Conservation (phyloP, 805 yeast genomes). For the Sugiyamaella marilandica region DNA sequence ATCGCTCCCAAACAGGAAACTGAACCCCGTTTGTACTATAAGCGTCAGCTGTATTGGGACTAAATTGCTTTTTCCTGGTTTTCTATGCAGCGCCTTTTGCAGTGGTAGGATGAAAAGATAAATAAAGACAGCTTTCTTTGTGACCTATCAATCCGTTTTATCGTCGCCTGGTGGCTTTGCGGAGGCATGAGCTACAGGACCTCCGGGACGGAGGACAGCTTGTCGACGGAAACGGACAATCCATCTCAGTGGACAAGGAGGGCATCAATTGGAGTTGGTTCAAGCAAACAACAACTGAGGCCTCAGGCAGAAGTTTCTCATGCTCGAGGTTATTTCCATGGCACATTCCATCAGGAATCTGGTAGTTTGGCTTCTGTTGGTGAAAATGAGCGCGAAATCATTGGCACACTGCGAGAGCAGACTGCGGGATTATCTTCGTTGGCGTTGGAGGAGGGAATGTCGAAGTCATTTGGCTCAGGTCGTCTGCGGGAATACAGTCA, state of each 20-base stretch:
- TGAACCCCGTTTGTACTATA: no score
- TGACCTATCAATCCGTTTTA: no score
- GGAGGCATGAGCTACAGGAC: not conserved
- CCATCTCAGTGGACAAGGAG: not conserved
- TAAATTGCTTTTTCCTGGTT: no score
- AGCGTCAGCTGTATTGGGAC: no score
- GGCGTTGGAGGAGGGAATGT: slow-evolving; percentile 22
- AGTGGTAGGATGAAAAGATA: no score
- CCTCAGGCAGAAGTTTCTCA: not conserved
- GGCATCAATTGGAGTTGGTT: not conserved
- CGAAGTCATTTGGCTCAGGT: slow-evolving; percentile 3
- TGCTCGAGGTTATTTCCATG: not conserved
- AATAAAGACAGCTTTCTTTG: no score
- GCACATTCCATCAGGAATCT: not conserved
- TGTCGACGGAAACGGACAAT: not conserved
- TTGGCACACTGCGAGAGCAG: slow-evolving; percentile 18
- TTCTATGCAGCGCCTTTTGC: no score
- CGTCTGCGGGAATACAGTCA: not conserved
- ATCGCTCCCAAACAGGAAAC: no score
- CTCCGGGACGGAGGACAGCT: not conserved
- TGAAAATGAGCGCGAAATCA: slow-evolving; percentile 2
- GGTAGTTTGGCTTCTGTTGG: not conserved
- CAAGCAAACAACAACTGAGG: not conserved
- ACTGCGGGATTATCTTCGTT: slow-evolving; percentile 22
- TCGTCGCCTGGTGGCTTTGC: no score